Evolutionary conservation across 2,329 filamentous ascomycete species (phyloP).

Genomic region (Acrodontium crateriforme): DNA sequence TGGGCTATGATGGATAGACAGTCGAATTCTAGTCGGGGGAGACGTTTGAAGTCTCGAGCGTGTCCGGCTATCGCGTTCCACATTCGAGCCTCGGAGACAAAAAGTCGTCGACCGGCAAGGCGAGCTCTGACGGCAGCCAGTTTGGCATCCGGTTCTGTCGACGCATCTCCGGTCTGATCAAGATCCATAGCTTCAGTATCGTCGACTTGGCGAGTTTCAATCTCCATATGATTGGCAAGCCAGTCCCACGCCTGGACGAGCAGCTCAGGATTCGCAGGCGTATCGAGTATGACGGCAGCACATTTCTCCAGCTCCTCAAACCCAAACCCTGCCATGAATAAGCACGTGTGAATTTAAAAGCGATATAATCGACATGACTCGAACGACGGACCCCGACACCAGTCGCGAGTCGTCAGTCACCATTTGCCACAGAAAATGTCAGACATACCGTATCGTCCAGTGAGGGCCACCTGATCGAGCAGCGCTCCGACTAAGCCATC

Average conservation of each 20-base stretch:
- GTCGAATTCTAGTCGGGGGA: constrained; percentile 41
- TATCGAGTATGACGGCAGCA: constrained; percentile 14
- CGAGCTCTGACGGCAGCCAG: constrained; percentile 10
- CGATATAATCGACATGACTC: constrained; percentile 1
- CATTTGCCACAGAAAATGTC: neutral
- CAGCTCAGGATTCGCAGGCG: constrained; percentile 35
- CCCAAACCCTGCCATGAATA: constrained; percentile 23
- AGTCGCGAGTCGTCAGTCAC: neutral
- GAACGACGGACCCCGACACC: neutral
- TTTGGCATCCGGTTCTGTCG: neutral
- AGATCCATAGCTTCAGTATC: constrained; percentile 26
- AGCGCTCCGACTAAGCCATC: too few relatives aligned
- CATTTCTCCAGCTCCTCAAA: constrained; percentile 26
- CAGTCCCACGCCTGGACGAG: constrained; percentile 44
- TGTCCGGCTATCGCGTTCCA: constrained; percentile 50
- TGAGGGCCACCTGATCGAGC: constrained; percentile 45
- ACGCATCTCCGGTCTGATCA: constrained; percentile 26
- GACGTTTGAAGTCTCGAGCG: constrained; percentile 39
- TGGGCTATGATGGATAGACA: constrained; percentile 46
- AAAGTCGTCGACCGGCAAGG: constrained; percentile 24
- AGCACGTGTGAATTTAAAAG: constrained; percentile 2
- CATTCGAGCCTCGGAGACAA: constrained; percentile 40
- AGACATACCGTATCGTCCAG: constrained; percentile 42
- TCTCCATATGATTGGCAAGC: constrained; percentile 42
- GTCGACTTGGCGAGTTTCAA: constrained; percentile 32